Evolutionary conservation across 164 flowering plant genomes (phyloP).

Genomic region (Aristolochia contorta): DNA sequence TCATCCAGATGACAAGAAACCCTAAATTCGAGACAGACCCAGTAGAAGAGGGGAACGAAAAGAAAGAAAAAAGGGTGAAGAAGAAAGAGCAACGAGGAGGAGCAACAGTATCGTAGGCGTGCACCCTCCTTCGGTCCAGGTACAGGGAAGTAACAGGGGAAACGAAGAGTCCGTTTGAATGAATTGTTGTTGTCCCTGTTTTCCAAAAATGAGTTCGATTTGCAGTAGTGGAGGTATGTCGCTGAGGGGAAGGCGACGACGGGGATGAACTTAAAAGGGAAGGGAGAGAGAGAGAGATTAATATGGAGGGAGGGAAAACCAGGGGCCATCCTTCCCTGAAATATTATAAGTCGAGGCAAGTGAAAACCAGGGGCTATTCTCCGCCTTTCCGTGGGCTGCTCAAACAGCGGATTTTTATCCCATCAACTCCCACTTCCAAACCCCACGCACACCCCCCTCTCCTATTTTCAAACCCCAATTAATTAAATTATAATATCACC

Average conservation of each 20-base stretch:
- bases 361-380: slow-evolving; percentile 2
- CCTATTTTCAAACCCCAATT: too few relatives aligned
- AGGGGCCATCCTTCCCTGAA: neutral
- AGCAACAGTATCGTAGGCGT: neutral
- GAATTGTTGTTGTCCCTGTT: too few relatives aligned
- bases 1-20: slow-evolving; percentile 11
- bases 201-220: too few relatives aligned
- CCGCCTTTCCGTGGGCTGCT: slow-evolving; percentile 1
- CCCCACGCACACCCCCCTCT: neutral
- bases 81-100: neutral
- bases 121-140: neutral
- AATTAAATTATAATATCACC: too few relatives aligned
- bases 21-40: neutral
- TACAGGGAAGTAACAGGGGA: neutral
- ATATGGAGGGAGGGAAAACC: neutral
- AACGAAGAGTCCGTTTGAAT: neutral
- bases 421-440: neutral
- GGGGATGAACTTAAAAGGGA: neutral
- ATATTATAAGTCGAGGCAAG: neutral
- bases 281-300: neutral
- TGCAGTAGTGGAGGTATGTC: too few relatives aligned
- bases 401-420: slow-evolving; percentile 4
- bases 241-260: neutral
- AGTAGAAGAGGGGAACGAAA: neutral
- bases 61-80: neutral